Percentiles rank a stretch among this genome's conserved stretches.
Evolutionary conservation across 1,284 basidiomycete species (phyloP).

Genomic region (Boletus hoseneyae): DNA sequence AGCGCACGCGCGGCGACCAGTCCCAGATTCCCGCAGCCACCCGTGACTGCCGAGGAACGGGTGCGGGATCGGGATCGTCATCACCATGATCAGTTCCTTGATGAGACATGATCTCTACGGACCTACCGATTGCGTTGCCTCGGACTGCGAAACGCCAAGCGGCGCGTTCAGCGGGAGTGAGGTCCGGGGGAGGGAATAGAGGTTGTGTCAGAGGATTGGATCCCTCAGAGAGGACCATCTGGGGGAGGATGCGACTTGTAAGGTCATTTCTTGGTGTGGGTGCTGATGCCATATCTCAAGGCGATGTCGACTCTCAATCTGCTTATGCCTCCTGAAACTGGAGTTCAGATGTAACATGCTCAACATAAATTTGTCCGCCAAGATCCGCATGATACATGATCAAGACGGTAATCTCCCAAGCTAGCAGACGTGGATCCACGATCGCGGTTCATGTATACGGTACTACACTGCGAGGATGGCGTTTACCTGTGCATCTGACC

Average conservation of each 20-base stretch:
- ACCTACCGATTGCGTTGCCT: conserved; percentile 40
- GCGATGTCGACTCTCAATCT: not conserved
- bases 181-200: conserved; percentile 17
- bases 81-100: not conserved
- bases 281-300: conserved; percentile 7
- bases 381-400: no score
- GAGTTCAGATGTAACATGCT: not conserved
- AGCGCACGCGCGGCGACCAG: conserved; percentile 36
- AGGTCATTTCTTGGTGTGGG: conserved; percentile 22
- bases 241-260: conserved; percentile 22
- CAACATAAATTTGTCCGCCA: no score
- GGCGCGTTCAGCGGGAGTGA: conserved; percentile 31
- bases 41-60: conserved; percentile 35
- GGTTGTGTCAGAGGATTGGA: conserved; percentile 38
- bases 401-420: no score
- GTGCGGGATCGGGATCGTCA: not conserved
- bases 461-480: no score
- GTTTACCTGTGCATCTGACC: no score
- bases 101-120: no score
- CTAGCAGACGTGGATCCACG: no score
- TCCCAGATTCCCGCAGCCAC: conserved; percentile 40
- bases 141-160: conserved; percentile 34
- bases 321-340: not conserved
- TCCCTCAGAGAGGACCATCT: conserved; percentile 34
- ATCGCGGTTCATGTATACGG: no score